Conservation (phyloP, 805 yeast species). For the Hanseniaspora thailandica region DNA sequence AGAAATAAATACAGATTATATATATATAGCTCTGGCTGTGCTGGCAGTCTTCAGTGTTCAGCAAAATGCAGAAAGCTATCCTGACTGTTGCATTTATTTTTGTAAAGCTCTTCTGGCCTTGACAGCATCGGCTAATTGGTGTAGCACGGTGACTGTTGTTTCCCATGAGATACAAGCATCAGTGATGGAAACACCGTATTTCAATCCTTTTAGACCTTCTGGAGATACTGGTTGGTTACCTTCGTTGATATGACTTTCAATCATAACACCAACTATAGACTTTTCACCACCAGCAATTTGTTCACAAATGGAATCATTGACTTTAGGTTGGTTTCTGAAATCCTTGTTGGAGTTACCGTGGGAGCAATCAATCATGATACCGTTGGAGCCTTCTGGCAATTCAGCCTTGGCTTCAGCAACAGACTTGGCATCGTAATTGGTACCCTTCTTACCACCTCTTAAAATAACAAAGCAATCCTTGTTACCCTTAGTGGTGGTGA, state of each 20-base stretch:
- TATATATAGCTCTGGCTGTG: background rate
- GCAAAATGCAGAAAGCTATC: background rate
- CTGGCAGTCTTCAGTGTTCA: background rate
- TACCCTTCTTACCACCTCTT: conserved; percentile 91
- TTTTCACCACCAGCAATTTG: conserved; percentile 76
- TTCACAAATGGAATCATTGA: conserved; percentile 66
- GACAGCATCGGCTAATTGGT: conserved; percentile 66
- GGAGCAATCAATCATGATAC: conserved; percentile 90
- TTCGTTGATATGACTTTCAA: conserved; percentile 81
- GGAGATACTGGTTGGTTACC: conserved; percentile 80
- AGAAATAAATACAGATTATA: no score
- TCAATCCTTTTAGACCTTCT: conserved; percentile 58
- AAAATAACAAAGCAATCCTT: conserved; percentile 85
- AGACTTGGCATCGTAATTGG: conserved; percentile 69
- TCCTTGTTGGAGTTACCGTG: conserved; percentile 95
- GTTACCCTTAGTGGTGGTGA: conserved; percentile 91
- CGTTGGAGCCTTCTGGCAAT: conserved; percentile 33
- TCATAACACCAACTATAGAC: conserved; percentile 82
- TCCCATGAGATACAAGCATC: conserved; percentile 95
- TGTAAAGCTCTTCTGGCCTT: conserved; percentile 49
- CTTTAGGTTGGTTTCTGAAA: conserved; percentile 89
- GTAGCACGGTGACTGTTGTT: conserved; percentile 61
- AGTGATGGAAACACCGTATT: conserved; percentile 92
- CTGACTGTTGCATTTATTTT: no score
- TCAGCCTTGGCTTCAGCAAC: conserved; percentile 32